A percentile compares a stretch with the other conserved stretches of the same genome.
phyloP scores from a whole-genome alignment of 495 filamentous ascomycete genomes.

The Aspergillus coremiiformis region DNA sequence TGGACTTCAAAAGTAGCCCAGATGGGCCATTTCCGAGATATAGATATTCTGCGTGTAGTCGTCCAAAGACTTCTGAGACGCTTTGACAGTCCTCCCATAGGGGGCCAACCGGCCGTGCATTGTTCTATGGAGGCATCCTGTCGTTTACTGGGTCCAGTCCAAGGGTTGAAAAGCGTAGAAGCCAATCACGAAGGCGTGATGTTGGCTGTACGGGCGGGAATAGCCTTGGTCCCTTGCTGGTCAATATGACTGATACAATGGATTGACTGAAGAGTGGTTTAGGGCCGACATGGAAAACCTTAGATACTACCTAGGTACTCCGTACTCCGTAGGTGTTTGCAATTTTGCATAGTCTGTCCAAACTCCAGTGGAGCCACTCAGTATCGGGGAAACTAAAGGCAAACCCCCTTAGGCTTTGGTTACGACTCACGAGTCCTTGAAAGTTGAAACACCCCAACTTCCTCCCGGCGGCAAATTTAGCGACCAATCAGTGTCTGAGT shows the following conservation, averaged over 20 bases:
- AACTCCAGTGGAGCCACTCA: no score
- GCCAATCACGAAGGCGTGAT: constrained; percentile 1
- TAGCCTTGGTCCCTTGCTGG: not conserved
- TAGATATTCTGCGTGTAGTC: not conserved
- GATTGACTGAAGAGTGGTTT: not conserved
- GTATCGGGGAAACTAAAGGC: not conserved
- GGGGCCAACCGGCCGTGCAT: not conserved
- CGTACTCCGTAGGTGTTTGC: no score
- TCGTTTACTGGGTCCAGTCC: not conserved
- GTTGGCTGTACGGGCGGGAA: not conserved
- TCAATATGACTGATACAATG: constrained; percentile 18
- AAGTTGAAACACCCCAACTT: constrained; percentile 2
- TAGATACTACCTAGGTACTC: not conserved
- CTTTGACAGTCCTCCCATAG: not conserved
- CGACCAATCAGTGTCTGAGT: not conserved
- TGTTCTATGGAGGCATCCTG: not conserved
- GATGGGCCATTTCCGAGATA: not conserved
- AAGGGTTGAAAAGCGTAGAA: not conserved
- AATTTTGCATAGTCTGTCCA: no score
- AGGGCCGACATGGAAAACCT: not conserved
- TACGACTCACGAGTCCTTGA: no score
- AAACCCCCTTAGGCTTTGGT: no score
- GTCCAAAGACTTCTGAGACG: constrained; percentile 4
- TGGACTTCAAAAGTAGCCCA: not conserved
- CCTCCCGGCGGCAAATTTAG: not conserved